Evolutionary conservation across 352 stramenopile species (phyloP).

Genomic region (Thalassiosira hispida): DNA sequence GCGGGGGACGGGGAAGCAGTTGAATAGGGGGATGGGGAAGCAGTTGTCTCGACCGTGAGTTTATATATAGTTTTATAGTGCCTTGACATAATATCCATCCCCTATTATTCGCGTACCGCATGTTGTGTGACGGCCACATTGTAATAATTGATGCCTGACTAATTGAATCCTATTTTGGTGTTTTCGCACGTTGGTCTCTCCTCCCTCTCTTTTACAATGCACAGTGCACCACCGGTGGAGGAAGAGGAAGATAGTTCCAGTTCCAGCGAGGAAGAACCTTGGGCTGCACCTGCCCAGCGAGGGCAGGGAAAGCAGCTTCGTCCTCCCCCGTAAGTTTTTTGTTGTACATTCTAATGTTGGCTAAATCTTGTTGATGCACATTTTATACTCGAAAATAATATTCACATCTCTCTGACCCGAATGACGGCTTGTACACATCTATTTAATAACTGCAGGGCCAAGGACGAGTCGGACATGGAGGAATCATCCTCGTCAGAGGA

Average conservation of each 20-base stretch:
- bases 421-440: conserved; percentile 22
- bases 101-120: neutral
- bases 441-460: conserved; percentile 42
- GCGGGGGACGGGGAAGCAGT: conserved; percentile 27
- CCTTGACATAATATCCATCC: neutral
- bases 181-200: neutral
- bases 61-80: neutral
- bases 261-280: conserved; percentile 43
- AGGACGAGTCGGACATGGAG: conserved; percentile 68
- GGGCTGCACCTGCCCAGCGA: conserved; percentile 14
- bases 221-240: conserved; percentile 18
- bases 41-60: conserved; percentile 43
- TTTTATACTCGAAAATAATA: too few relatives aligned
- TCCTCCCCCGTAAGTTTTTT: conserved; percentile 30
- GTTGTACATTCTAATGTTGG: neutral
- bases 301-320: conserved; percentile 59
- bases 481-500: conserved; percentile 54
- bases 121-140: too few relatives aligned
- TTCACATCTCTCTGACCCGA: too few relatives aligned
- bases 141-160: neutral
- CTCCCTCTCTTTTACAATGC: neutral
- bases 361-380: conserved; percentile 2
- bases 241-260: conserved; percentile 48
- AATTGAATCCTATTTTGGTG: neutral
- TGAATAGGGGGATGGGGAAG: conserved; percentile 23